A percentile compares a stretch with the other conserved stretches of the same genome.
Evolutionary conservation across 1,284 basidiomycete genomes (phyloP).

Genomic region (Leccinum subfulvum): DNA sequence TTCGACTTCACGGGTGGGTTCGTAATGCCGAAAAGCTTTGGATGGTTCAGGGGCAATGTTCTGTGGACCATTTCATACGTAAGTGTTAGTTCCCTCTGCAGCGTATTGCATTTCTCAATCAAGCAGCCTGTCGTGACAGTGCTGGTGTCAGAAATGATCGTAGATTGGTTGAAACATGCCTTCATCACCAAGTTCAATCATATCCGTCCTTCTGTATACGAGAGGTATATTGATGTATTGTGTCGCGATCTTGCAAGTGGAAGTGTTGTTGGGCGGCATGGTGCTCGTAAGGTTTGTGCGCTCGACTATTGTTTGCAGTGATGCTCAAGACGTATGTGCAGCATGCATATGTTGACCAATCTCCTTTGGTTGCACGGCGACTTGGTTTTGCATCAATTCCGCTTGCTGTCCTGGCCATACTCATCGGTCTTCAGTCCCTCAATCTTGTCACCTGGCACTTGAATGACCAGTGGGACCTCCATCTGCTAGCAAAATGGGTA

Average conservation of each 20-base stretch:
- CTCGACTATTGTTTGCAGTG: neutral
- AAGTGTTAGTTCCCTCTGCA: conserved; percentile 29
- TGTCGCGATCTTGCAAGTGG: conserved; percentile 91
- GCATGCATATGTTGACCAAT: conserved; percentile 94
- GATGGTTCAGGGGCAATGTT: conserved; percentile 76
- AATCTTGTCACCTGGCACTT: conserved; percentile 53
- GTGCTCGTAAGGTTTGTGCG: conserved; percentile 62
- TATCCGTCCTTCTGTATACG: conserved; percentile 93
- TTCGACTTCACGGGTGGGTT: conserved; percentile 73
- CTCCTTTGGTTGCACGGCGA: conserved; percentile 89
- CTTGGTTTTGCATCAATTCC: conserved; percentile 94
- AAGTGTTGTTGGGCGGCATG: conserved; percentile 65
- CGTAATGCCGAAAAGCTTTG: conserved; percentile 81
- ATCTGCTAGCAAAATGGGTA: conserved; percentile 61
- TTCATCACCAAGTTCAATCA: conserved; percentile 99
- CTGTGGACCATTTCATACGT: conserved; percentile 91
- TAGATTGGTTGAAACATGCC: conserved; percentile 99
- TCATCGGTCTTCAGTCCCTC: conserved; percentile 84
- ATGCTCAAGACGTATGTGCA: conserved; percentile 30
- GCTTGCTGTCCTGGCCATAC: conserved; percentile 86
- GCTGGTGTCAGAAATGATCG: conserved; percentile 87
- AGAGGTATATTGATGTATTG: conserved; percentile 93
- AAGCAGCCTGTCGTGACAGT: conserved; percentile 87
- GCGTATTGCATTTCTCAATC: neutral
- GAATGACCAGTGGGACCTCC: conserved; percentile 29